Percentiles rank a stretch among this genome's conserved stretches.
Conservation (phyloP, 345 rosid species). For the Salix arbutifolia region DNA sequence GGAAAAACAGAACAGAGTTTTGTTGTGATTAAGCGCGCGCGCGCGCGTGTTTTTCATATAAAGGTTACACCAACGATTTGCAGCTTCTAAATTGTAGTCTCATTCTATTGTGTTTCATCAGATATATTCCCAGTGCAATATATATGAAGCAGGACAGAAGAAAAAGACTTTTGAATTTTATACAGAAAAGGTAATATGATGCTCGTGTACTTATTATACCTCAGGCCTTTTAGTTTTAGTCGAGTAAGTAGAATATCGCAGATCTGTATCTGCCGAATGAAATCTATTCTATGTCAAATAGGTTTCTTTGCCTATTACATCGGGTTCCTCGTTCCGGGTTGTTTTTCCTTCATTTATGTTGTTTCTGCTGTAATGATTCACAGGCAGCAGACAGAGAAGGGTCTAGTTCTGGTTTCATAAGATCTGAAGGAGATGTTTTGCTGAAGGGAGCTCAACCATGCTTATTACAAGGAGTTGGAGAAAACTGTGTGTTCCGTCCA, state of each 20-base stretch:
- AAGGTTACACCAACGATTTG: neutral
- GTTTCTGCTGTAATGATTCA: neutral
- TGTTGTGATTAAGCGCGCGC: no score
- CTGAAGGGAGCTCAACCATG: constrained; percentile 53
- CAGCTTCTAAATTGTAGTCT: neutral
- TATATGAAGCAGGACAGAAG: constrained; percentile 90
- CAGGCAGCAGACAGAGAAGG: constrained; percentile 56
- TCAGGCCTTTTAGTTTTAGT: neutral
- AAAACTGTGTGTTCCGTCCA: constrained; percentile 52
- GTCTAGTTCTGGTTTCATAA: constrained; percentile 52
- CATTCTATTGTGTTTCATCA: constrained; percentile 13
- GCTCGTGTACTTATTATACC: neutral
- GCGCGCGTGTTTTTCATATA: neutral
- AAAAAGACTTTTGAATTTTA: constrained; percentile 79
- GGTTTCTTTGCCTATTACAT: neutral
- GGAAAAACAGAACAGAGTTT: neutral
- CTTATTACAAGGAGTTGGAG: constrained; percentile 31
- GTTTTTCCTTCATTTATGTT: no score
- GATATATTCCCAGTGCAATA: constrained; percentile 91
- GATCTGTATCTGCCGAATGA: neutral
- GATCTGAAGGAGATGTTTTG: constrained; percentile 56
- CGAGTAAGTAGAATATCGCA: neutral
- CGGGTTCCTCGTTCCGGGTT: no score
- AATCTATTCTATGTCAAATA: neutral
- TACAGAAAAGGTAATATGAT: constrained; percentile 54